Conservation (phyloP, 2,329 filamentous ascomycete genomes). For the Xylariales sp. region DNA sequence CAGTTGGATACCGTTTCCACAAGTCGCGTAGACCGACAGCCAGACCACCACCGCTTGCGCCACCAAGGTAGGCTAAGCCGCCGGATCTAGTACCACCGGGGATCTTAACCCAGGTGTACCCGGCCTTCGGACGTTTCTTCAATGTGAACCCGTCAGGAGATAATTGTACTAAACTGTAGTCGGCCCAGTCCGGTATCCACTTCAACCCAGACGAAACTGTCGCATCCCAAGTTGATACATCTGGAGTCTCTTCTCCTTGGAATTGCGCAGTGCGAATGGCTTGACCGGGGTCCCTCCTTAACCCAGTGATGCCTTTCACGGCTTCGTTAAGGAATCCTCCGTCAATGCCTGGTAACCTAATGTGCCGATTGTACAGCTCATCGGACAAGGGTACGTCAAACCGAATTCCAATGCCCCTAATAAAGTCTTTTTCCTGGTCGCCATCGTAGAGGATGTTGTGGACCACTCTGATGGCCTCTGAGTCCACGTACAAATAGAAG, state of each 20-base stretch:
- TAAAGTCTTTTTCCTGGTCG: conserved; percentile 43
- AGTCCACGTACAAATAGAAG: conserved; percentile 56
- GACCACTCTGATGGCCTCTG: conserved; percentile 48
- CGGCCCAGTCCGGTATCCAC: conserved; percentile 56
- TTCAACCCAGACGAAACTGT: conserved; percentile 41
- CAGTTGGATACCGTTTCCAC: conserved; percentile 59
- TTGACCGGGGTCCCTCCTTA: conserved; percentile 49
- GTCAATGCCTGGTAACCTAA: conserved; percentile 50
- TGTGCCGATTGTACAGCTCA: conserved; percentile 53
- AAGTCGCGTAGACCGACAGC: conserved; percentile 56
- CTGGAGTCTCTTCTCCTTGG: conserved; percentile 39
- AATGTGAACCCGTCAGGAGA: conserved; percentile 57
- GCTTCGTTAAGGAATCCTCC: conserved; percentile 54
- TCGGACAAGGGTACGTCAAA: conserved; percentile 52
- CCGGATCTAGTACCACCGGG: conserved; percentile 50
- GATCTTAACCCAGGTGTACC: conserved; percentile 54
- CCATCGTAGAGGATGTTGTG: conserved; percentile 55
- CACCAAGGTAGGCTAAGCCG: conserved; percentile 55
- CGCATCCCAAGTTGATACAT: conserved; percentile 41
- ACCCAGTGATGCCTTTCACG: conserved; percentile 55
- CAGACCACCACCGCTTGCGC: conserved; percentile 51
- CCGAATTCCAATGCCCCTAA: conserved; percentile 48
- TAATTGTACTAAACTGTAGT: conserved; percentile 52
- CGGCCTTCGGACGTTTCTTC: conserved; percentile 54
- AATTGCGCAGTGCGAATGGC: conserved; percentile 45